These are phyloP conservation scores for Aspergillus novoparasiticus DNA, from an alignment of 2,329 filamentous ascomycete genomes.

Conservation along the genomic window DNA sequence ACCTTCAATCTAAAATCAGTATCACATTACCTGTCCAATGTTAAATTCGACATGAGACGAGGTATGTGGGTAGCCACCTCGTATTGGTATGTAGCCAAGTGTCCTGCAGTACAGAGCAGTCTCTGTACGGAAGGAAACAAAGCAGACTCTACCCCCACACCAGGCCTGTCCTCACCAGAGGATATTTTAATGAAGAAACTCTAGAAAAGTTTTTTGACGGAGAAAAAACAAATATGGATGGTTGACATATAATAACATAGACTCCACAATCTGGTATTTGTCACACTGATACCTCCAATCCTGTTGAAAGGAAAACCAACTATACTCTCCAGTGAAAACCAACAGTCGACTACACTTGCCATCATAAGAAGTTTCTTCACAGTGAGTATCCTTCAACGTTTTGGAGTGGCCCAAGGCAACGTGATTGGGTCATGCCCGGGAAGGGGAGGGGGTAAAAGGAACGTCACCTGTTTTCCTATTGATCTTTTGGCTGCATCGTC, in stretches of 20 bases:
- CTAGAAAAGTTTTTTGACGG: background rate
- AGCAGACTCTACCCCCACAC: background rate
- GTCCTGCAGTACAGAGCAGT: conserved; percentile 8
- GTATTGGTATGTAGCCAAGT: conserved; percentile 3
- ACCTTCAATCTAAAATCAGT: background rate
- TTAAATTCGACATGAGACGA: background rate
- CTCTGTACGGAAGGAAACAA: background rate
- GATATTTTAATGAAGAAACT: conserved; percentile 1
- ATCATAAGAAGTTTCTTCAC: background rate
- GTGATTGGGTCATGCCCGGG: conserved; percentile 10
- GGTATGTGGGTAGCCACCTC: background rate
- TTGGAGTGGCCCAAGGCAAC: conserved; percentile 3
- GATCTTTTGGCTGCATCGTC: conserved; percentile 1
- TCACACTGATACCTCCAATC: conserved; percentile 16
- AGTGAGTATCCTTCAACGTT: conserved; percentile 9
- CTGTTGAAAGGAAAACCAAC: conserved; percentile 7
- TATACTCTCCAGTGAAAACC: background rate
- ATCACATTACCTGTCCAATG: background rate
- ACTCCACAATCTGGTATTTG: conserved; percentile 12
- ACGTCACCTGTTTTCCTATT: conserved; percentile 12
- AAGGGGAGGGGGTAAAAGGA: conserved; percentile 3
- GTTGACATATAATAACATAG: background rate
- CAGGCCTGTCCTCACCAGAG: background rate
- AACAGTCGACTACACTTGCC: background rate
- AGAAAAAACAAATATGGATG: background rate